A percentile compares a stretch with the other conserved stretches of the same genome.
Conservation (phyloP, 805 yeast species). For the Wickerhamomyces chambardii region DNA sequence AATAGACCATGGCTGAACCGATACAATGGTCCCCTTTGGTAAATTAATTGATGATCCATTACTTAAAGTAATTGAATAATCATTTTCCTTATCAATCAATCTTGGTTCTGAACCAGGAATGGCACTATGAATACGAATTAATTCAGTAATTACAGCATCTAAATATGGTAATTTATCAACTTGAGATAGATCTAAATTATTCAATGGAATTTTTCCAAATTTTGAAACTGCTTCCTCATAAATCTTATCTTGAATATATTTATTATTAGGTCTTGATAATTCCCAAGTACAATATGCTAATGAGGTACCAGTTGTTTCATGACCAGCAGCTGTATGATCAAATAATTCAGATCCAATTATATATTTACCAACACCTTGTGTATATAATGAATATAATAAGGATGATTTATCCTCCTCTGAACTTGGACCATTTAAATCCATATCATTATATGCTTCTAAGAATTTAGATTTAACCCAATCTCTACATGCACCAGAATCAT, state of each 20-base stretch:
- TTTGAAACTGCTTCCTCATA: slow-evolving; percentile 32
- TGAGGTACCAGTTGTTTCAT: slow-evolving; percentile 66
- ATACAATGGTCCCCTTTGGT: slow-evolving; percentile 47
- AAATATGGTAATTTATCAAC: slow-evolving; percentile 49
- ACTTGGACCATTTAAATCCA: slow-evolving; percentile 9
- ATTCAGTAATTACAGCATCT: slow-evolving; percentile 55
- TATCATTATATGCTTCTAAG: slow-evolving; percentile 11
- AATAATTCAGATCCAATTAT: slow-evolving; percentile 38
- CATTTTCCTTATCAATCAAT: slow-evolving; percentile 25
- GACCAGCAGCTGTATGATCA: slow-evolving; percentile 73
- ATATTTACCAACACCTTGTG: slow-evolving; percentile 15
- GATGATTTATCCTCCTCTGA: slow-evolving; percentile 5
- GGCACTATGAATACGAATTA: slow-evolving; percentile 53
- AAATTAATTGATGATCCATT: slow-evolving; percentile 18
- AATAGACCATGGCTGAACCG: slow-evolving; percentile 59
- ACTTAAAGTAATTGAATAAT: slow-evolving; percentile 9
- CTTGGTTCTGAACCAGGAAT: slow-evolving; percentile 74
- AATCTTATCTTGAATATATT: slow-evolving; percentile 35
- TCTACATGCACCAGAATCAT: slow-evolving; percentile 30
- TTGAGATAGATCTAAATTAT: slow-evolving; percentile 19
- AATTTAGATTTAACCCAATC: slow-evolving; percentile 33
- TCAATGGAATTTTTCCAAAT: slow-evolving; percentile 22
- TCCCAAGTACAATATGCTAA: slow-evolving; percentile 51
- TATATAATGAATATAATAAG: slow-evolving; percentile 12
- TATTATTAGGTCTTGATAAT: slow-evolving; percentile 40